Evolutionary conservation across 768 basidiomycete species (phyloP).

Genomic region (Collybia sp.): DNA sequence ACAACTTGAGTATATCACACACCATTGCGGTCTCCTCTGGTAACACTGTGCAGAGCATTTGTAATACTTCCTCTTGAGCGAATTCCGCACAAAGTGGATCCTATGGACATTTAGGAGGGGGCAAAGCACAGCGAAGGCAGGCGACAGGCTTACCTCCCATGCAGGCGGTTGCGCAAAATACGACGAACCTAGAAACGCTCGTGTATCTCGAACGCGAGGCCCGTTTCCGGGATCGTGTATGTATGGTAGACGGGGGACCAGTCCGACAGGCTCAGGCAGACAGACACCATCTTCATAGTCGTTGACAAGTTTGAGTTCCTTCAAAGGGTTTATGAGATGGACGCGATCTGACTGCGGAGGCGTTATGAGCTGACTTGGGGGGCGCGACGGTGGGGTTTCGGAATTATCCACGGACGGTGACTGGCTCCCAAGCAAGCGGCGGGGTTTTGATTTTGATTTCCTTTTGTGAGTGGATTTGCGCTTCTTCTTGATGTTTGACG

Average conservation of each 20-base stretch:
- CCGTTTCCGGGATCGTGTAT: slow-evolving; percentile 80
- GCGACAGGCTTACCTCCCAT: slow-evolving; percentile 30
- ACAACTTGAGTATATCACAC: slow-evolving; percentile 17
- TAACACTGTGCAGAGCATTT: slow-evolving; percentile 66
- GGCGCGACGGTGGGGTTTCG: neutral
- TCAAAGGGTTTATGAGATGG: too few relatives aligned
- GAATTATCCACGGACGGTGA: neutral
- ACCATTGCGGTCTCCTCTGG: slow-evolving; percentile 73
- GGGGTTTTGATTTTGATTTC: slow-evolving; percentile 15
- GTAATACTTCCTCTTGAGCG: slow-evolving; percentile 66
- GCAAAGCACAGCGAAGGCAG: neutral
- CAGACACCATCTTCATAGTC: neutral
- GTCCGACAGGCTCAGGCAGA: neutral
- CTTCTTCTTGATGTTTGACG: slow-evolving; percentile 48
- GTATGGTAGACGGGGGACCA: slow-evolving; percentile 44
- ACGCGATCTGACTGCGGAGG: neutral
- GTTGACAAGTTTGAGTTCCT: neutral
- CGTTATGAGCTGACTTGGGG: neutral
- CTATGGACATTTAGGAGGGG: slow-evolving; percentile 10
- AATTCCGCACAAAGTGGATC: slow-evolving; percentile 75
- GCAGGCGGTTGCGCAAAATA: slow-evolving; percentile 66
- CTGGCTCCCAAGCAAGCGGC: slow-evolving; percentile 1
- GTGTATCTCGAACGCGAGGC: slow-evolving; percentile 65
- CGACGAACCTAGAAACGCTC: slow-evolving; percentile 57
- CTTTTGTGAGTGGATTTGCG: slow-evolving; percentile 34